Conservation (phyloP, 441 rosid species). For the Populus tomentosa region DNA sequence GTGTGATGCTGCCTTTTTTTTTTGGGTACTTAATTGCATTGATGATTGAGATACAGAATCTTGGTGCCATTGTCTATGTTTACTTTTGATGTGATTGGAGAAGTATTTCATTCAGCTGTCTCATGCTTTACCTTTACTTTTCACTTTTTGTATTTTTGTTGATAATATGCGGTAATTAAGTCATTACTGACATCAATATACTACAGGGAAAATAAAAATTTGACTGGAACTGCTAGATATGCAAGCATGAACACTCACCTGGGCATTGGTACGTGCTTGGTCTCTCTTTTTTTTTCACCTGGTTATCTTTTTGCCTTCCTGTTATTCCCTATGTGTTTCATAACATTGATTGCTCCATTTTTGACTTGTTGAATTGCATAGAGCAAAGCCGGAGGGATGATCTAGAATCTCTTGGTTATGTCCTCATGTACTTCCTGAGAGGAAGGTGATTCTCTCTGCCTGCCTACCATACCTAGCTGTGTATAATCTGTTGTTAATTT, state of each 20-base stretch:
- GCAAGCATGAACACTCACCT: constrained; percentile 22
- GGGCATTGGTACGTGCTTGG: constrained; percentile 51
- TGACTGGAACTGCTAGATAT: constrained; percentile 91
- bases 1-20: neutral
- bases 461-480: neutral
- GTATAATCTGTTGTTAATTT: constrained; percentile 7
- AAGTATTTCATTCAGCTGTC: neutral
- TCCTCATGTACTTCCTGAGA: constrained; percentile 65
- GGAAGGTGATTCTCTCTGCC: constrained; percentile 47
- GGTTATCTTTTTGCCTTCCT: neutral
- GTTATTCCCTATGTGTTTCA: constrained; percentile 2
- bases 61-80: neutral
- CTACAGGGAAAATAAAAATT: constrained; percentile 72
- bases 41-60: neutral
- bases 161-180: neutral
- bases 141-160: neutral
- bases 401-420: constrained; percentile 74
- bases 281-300: neutral
- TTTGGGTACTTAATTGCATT: neutral
- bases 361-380: constrained; percentile 7
- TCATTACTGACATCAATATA: neutral
- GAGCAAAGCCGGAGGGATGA: constrained; percentile 83
- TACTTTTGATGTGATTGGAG: neutral
- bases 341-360: neutral
- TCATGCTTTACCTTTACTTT: neutral